Percentiles rank a stretch among this genome's conserved stretches.
phyloP scores from a whole-genome alignment of 1,139 yeast species.

The Fermentozyma sake region DNA sequence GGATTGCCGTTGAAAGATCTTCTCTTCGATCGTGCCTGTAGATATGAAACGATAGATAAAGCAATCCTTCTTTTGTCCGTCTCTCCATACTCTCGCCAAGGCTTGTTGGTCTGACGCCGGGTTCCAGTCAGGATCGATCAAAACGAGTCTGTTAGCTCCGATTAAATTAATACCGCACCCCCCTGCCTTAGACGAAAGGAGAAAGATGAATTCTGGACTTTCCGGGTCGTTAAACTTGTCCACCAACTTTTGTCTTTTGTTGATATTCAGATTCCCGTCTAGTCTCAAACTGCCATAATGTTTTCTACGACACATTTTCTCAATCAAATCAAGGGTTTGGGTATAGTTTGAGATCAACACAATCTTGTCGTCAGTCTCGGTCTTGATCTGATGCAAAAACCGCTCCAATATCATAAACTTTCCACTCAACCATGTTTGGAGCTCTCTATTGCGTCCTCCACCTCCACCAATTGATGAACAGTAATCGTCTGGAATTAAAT shows the following conservation, averaged over 20 bases:
- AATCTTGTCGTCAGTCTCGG: constrained; percentile 88
- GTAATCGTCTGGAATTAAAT: constrained; percentile 73
- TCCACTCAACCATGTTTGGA: constrained; percentile 57
- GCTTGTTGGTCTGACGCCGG: constrained; percentile 99
- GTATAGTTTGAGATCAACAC: constrained; percentile 93
- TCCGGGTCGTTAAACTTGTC: constrained; percentile 90
- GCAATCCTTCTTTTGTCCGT: constrained; percentile 96
- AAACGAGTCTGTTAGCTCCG: constrained; percentile 87
- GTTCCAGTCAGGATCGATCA: constrained; percentile 98
- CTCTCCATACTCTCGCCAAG: constrained; percentile 97
- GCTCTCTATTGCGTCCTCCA: constrained; percentile 45
- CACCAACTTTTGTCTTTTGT: constrained; percentile 89
- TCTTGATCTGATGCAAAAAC: constrained; percentile 69
- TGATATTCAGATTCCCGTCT: constrained; percentile 90
- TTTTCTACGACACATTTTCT: constrained; percentile 70
- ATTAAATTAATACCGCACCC: constrained; percentile 97
- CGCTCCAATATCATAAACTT: constrained; percentile 66
- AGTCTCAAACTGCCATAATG: constrained; percentile 77
- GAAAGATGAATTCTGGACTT: constrained; percentile 80
- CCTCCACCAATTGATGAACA: constrained; percentile 28
- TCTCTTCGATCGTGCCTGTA: constrained; percentile 95
- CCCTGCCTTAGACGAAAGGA: constrained; percentile 94
- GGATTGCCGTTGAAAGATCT: constrained; percentile 93
- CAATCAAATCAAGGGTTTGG: constrained; percentile 87
- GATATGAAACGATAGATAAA: constrained; percentile 89